Conservation (phyloP, 106 monocot genomes). For the Ottelia alismoides region DNA sequence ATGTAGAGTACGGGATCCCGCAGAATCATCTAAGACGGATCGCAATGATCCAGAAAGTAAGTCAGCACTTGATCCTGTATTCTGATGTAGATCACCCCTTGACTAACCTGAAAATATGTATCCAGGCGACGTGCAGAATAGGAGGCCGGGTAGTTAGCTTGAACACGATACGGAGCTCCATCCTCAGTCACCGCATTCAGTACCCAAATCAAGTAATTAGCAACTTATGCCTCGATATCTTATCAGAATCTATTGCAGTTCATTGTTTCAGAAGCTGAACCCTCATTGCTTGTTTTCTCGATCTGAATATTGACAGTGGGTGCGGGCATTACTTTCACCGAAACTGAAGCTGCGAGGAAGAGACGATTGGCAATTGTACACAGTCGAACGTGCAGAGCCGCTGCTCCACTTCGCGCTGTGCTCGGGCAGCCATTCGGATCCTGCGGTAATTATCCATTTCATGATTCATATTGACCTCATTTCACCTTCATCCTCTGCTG, state of each 20-base stretch:
- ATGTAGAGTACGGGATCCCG: conserved; percentile 69
- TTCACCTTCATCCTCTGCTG: neutral
- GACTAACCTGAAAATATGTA: no score
- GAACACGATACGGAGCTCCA: no score
- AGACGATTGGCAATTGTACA: conserved; percentile 51
- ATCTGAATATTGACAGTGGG: conserved; percentile 41
- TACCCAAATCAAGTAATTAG: no score
- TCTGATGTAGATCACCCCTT: no score
- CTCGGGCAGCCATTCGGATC: conserved; percentile 94
- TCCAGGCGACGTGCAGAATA: no score
- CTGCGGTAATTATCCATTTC: conserved; percentile 39
- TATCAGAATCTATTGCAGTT: no score
- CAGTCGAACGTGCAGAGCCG: conserved; percentile 60
- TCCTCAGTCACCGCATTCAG: no score
- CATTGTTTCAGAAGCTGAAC: no score
- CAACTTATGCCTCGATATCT: no score
- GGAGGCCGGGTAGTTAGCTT: no score
- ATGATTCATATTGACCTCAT: neutral
- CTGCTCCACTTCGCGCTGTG: conserved; percentile 80
- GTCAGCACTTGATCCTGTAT: no score
- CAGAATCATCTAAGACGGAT: conserved; percentile 41
- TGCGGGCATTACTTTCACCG: conserved; percentile 38
- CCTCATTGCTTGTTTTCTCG: no score
- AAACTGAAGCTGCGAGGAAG: conserved; percentile 41
- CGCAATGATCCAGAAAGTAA: conserved; percentile 60